Evolutionary conservation across 2,329 filamentous ascomycete genomes (phyloP), one percentile per base, ranked within the genome.

Genomic region (Paecilomyces dactylethromorphus): DNA sequence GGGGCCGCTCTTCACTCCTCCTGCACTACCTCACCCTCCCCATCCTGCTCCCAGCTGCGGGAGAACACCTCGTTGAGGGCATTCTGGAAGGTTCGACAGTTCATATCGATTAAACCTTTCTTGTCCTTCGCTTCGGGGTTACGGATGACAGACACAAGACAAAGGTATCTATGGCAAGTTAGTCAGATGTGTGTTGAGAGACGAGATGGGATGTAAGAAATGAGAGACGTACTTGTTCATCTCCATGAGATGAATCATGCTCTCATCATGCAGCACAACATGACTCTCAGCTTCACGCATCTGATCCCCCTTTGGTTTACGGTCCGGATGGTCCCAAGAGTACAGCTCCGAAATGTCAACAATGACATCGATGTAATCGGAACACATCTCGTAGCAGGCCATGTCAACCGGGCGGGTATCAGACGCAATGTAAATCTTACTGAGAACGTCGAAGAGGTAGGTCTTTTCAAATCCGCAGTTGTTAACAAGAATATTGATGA

Each of bases 361-460:
- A 62, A 99, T 96, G 61, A 97, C 92, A 73, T 99, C 94, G 66
- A 99, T 97, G 72, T 96, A 97, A 72, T 99, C 94, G 55, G 91
- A 96, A 78, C 94, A 99, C 70, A 97, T 96, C 78, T 97, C 94
- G 74, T 99, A 99, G 72, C 90, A 93, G 50, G 90, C 89, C 82
- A 97, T 94, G 70, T 97, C 93, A 32, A 93, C 91, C 0, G 93
- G 93, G 45, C 90, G 89, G 31, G 89, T 94, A 73, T 99, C 94
- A 4, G 93, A 97, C 0, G 94, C 94, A 66, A 99, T 96, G 78
- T 99, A 99, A 62, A 99, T 96, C 79, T 99, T 99, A 77, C 91
- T 96, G 66, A 96, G 84, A 8, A 97, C 92, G 71, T 99, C 95
- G 71, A 99, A 99, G 6, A 99, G 85, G 73, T 99, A 99, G 3